These are phyloP conservation scores for Teratosphaeriaceae sp. DNA, from an alignment of 2,329 filamentous ascomycete genomes.

Conservation along the genomic window DNA sequence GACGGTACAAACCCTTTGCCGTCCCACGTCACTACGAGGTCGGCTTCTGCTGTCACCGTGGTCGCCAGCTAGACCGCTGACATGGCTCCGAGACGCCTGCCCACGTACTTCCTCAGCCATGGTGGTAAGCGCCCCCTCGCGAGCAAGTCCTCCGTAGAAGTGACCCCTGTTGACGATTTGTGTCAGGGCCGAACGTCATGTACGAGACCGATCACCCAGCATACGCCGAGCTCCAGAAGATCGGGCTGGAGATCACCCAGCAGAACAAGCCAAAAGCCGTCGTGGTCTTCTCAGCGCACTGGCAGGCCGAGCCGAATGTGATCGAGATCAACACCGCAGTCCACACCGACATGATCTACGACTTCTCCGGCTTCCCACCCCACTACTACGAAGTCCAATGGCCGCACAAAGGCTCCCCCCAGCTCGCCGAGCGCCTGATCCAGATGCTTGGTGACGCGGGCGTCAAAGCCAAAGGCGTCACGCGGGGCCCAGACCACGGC, in stretches of 20 bases:
- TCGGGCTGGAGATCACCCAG: slow-evolving; percentile 64
- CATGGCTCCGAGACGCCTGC: too few relatives aligned
- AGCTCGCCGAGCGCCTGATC: slow-evolving; percentile 55
- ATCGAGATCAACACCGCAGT: slow-evolving; percentile 32
- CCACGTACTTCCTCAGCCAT: slow-evolving; percentile 48
- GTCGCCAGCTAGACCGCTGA: too few relatives aligned
- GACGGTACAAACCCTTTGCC: too few relatives aligned
- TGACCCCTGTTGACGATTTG: slow-evolving; percentile 13
- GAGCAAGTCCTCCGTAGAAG: background rate
- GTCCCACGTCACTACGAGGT: too few relatives aligned
- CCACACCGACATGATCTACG: slow-evolving; percentile 62
- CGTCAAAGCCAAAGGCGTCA: slow-evolving; percentile 54
- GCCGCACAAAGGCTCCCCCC: slow-evolving; percentile 55
- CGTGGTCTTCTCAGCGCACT: slow-evolving; percentile 72
- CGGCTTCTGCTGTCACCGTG: too few relatives aligned
- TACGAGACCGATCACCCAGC: slow-evolving; percentile 63
- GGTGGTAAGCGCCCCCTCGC: slow-evolving; percentile 10
- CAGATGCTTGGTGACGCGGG: slow-evolving; percentile 48
- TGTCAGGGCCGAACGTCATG: slow-evolving; percentile 57
- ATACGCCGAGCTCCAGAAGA: slow-evolving; percentile 55
- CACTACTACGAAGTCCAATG: slow-evolving; percentile 64
- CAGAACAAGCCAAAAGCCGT: slow-evolving; percentile 65
- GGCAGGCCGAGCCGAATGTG: slow-evolving; percentile 49
- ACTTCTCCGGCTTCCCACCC: slow-evolving; percentile 66
- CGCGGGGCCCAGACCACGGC: slow-evolving; percentile 66